Base-by-base conservation (phyloP, 192 early-diverging fungal species). In the Coemansia sp. region DNA sequence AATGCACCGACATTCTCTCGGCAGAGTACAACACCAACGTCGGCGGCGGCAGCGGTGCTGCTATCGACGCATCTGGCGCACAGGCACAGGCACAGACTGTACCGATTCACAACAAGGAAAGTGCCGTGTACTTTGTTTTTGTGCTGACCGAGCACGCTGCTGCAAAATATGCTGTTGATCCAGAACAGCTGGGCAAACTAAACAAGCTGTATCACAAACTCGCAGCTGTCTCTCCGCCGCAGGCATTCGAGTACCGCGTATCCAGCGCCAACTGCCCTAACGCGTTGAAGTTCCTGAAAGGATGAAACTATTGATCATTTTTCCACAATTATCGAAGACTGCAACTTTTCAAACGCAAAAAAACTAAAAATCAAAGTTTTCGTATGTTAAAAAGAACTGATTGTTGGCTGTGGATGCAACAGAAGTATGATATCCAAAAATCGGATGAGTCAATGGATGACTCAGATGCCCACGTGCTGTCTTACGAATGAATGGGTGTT, bases 201-300 rank as follows among this genome's bases (percentile, higher is more conserved):
- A 73, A 60, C 35, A 36, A 39, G n/a, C 63, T 43, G 4, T 76
- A 81, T 21, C 36, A 33, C 14, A 53, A 43, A 23, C 71, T 81
- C 0, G 72, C 58, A n/a, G 43, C 67, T 12, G 71, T 39, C 35
- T 63, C 56, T 11, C 70, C 67, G n/a, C 70, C 51, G 26, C 73
- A 81, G 53, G 73, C 78, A 14, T 81, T 76, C 60, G 68, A 69
- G 36, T 76, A 76, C 43, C 73, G 70, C 58, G 69, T 81, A 12
- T 63, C 55, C 49, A 24, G 41, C 20, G 21, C 64, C 34, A 80
- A 80, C 48, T 75, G 77, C 38, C 68, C 67, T 21, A 63, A 73
- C 30, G 38, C 49, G 9, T 39, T 67, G 52, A 68, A 55, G 56
- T 78, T 78, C 39, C 45, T 78, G 15, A 36, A 59, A 18, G n/a